Evolutionary conservation across 306 rosid genomes (phyloP), one percentile per base, ranked within the genome.

Genomic region (Myrica gale): DNA sequence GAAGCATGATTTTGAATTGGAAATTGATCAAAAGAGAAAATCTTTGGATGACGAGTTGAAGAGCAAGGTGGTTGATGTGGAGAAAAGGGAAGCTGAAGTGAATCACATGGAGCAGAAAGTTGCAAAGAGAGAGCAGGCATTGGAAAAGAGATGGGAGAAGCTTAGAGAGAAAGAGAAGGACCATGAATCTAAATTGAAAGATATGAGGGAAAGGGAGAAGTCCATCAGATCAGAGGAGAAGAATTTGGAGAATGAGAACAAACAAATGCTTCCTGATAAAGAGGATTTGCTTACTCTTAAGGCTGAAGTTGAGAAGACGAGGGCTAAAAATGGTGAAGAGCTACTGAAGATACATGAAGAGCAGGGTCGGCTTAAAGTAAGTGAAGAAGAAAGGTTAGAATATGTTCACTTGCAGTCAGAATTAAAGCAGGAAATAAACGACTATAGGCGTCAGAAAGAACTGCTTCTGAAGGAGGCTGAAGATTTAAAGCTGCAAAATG

Each of bases 121-220:
- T 75, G 86, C 84, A 9, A 95, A 92, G 73, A 86, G 90, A 74
- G 99, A 95, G 81, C 93, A 88, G 76, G 96, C 93, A 21, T 72
- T 95, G 82, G 99, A 85, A 78, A 95, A 89, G 87, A 92, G 81
- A 86, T 76, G 78, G 54, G 99, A 92, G 74, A 95, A 95, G 81
- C 84, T 92, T 67, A 87, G 89, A 89, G 97, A 92, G 85, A 95
- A 92, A 89, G 99, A 95, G 87, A 89, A 81, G 69, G 93, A 90
- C 69, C 79, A 84, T 82, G 99, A 95, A 74, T 55, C 82, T 20
- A 95, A 90, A 81, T 71, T 89, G 68, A 95, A 89, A 85, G 86
- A 85, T 48, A 68, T 90, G 80, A 92, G 87, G 84, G 97, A 90
- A 85, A 88, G 79, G 80, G 99, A 92, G 74, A 89, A 88, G 83